Evolutionary conservation across 371 early-diverging fungal genomes (phyloP), one percentile per base, ranked within the genome.

Genomic region (Rhizomucor pusillus): DNA sequence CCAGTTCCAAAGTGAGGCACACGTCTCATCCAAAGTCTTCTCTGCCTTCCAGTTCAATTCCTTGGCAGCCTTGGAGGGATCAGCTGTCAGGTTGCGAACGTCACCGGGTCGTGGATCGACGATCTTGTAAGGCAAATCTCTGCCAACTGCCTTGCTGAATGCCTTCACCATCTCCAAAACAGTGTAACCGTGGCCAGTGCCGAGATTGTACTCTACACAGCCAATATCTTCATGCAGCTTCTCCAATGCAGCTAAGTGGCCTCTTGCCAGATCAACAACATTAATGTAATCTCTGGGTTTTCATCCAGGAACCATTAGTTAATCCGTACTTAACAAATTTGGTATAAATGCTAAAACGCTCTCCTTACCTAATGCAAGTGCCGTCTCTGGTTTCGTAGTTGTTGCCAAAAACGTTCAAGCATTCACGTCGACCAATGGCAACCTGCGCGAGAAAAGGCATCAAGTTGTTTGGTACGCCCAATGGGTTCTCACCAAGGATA

Each of bases 361-460:
- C 34, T 20, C 13, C 22, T 65, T 77, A 84, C 84, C 95, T 86
- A 49, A 93, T 84, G 46, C 88, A 89, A 18, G 91, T 89, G 20
- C 95, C 95, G 65, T 95, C 95, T 43, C 67, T 78, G 20, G 94
- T 95, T n/a, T 84, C 83, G 59, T 89, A 95, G 66, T 94, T 91
- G 43, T 79, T 68, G 24, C 95, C 95, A 77, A 87, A 92, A 16
- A 93, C 88, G 39, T 82, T 80, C 25, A 94, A 73, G 56, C 63
- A 73, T 39, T 86, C 81, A 39, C 85, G 82, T 60, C 87, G 81
- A 52, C 91, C 91, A 37, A 88, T 69, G 36, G 89, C 88, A 5
- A 92, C 91, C 68, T 93, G 90, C 37, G 90, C 71, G 24, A 94
- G 67, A 67, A 76, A 90, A 23, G 95, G 95, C 88, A 94, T 90